phyloP scores from a whole-genome alignment of 1,284 basidiomycete species.

The Apiotrichum brassicae region DNA sequence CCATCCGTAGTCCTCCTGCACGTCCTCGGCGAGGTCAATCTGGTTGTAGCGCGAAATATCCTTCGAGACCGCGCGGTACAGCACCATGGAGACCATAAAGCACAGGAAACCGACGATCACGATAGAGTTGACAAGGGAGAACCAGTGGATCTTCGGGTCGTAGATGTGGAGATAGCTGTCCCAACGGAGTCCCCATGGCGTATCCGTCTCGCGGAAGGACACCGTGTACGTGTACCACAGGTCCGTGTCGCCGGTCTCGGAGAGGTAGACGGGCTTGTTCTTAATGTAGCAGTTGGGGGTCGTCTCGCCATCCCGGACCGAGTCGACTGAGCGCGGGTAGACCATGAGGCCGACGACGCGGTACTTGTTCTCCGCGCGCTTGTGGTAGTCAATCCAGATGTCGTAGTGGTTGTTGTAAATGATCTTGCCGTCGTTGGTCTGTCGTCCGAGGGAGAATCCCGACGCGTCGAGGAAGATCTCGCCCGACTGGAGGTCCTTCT shows the following conservation, averaged over 20 bases:
- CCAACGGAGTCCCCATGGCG: slow-evolving; percentile 82
- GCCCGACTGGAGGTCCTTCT: slow-evolving; percentile 64
- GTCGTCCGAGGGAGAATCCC: slow-evolving; percentile 49
- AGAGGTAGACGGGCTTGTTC: slow-evolving; percentile 55
- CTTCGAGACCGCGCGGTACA: slow-evolving; percentile 76
- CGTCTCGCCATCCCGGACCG: slow-evolving; percentile 23
- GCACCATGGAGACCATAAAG: slow-evolving; percentile 83
- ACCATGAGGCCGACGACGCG: slow-evolving; percentile 88
- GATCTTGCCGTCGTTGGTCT: slow-evolving; percentile 20
- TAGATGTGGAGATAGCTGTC: slow-evolving; percentile 80
- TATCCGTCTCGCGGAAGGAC: slow-evolving; percentile 78
- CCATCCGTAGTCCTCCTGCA: slow-evolving; percentile 98
- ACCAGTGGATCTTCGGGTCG: slow-evolving; percentile 57
- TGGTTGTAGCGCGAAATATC: slow-evolving; percentile 97
- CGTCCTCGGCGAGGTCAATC: slow-evolving; percentile 87
- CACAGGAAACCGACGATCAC: slow-evolving; percentile 87
- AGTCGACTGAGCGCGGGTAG: slow-evolving; percentile 61
- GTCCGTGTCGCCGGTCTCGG: slow-evolving; percentile 58
- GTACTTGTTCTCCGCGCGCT: slow-evolving; percentile 59
- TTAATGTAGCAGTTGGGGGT: slow-evolving; percentile 33
- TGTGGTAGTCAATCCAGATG: slow-evolving; percentile 63
- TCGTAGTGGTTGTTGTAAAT: slow-evolving; percentile 80
- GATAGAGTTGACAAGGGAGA: slow-evolving; percentile 88
- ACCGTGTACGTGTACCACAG: slow-evolving; percentile 86
- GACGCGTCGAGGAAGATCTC: slow-evolving; percentile 80